phyloP scores from a whole-genome alignment of 495 filamentous ascomycete species.

The Clavariopsis aquatica region DNA sequence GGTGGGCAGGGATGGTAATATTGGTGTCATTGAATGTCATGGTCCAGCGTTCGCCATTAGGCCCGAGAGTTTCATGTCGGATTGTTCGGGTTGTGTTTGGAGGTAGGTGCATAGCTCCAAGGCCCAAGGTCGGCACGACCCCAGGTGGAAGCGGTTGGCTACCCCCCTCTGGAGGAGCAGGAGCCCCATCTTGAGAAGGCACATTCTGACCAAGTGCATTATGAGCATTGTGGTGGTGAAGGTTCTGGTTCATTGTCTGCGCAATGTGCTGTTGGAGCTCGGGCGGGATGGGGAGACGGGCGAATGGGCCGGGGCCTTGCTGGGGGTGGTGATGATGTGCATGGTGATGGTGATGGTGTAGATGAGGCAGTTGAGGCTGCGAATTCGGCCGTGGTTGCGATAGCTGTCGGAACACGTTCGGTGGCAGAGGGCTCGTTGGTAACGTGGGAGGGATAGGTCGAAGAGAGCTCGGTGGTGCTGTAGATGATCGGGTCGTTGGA shows the following conservation, averaged over 20 bases:
- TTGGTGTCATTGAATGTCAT: conserved; percentile 38
- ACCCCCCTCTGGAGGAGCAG: conserved; percentile 35
- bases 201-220: not conserved
- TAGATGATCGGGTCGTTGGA: conserved; percentile 26
- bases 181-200: conserved; percentile 1
- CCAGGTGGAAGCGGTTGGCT: not conserved
- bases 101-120: not conserved
- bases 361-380: conserved; percentile 12
- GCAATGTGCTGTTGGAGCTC: conserved; percentile 25
- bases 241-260: conserved; percentile 22
- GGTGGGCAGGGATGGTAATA: conserved; percentile 10
- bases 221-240: conserved; percentile 9
- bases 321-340: conserved; percentile 29
- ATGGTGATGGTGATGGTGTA: conserved; percentile 16
- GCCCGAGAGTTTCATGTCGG: conserved; percentile 36
- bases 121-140: not conserved
- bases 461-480: conserved; percentile 31
- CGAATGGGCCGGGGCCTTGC: conserved; percentile 18
- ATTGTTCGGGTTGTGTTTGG: conserved; percentile 29
- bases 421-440: conserved; percentile 24
- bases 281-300: conserved; percentile 23
- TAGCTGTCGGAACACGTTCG: conserved; percentile 32
- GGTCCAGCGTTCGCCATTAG: conserved; percentile 38
- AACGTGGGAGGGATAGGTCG: conserved; percentile 4
- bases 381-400: conserved; percentile 21